A percentile compares a stretch with the other conserved stretches of the same genome.
These are phyloP conservation scores for Globisporangium ultimum DNA, from an alignment of 352 stramenopile genomes.

Conservation along the genomic window DNA sequence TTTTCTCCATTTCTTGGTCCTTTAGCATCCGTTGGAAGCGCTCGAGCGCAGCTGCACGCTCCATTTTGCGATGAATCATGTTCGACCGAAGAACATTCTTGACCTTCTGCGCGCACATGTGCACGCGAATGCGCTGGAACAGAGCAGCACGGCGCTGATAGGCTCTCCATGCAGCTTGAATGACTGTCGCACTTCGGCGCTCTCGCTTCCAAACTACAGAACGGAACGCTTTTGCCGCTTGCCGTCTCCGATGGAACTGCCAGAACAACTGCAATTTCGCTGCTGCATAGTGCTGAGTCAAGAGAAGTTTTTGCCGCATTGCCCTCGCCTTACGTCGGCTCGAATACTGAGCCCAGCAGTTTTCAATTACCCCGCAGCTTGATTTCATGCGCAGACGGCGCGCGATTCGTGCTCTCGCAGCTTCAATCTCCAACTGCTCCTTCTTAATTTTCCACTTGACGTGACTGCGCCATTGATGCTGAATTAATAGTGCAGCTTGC, in stretches of 20 bases:
- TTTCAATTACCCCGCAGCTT: slow-evolving; percentile 36
- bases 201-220: slow-evolving; percentile 7
- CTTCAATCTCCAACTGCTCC: slow-evolving; percentile 13
- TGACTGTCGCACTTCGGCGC: slow-evolving; percentile 4
- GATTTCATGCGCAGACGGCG: slow-evolving; percentile 24
- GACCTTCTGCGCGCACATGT: slow-evolving; percentile 12
- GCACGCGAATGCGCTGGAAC: slow-evolving; percentile 6
- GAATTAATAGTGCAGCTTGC: slow-evolving; percentile 20
- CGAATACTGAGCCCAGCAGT: slow-evolving; percentile 33
- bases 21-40: slow-evolving; percentile 34
- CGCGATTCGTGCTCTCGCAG: slow-evolving; percentile 18
- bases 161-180: slow-evolving; percentile 14
- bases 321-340: slow-evolving; percentile 29
- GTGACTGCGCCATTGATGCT: slow-evolving; percentile 33
- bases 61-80: slow-evolving; percentile 9
- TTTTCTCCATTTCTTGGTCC: slow-evolving; percentile 24
- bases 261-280: slow-evolving; percentile 10
- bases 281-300: not conserved
- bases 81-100: slow-evolving; percentile 17
- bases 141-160: not conserved
- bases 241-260: not conserved
- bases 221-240: slow-evolving; percentile 4
- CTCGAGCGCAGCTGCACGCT: slow-evolving; percentile 26
- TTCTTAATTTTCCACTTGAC: slow-evolving; percentile 15
- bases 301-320: slow-evolving; percentile 25